These are phyloP conservation scores for Lactarius deliciosus DNA, from an alignment of 768 basidiomycete species.

Conservation along the genomic window DNA sequence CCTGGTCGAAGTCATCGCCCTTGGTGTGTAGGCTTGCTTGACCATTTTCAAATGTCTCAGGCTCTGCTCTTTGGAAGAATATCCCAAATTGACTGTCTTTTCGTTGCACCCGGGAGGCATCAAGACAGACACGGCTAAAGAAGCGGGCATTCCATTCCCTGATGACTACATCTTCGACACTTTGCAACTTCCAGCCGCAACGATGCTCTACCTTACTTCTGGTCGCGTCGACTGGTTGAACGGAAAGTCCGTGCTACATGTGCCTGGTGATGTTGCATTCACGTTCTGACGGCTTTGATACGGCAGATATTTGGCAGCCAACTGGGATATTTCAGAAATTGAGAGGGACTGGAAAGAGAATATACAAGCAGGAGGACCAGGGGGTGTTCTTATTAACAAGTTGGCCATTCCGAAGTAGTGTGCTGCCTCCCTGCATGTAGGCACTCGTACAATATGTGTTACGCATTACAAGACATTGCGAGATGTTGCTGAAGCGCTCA, in stretches of 20 bases:
- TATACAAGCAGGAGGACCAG: background rate
- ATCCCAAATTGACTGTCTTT: background rate
- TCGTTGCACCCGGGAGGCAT: background rate
- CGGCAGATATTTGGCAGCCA: background rate
- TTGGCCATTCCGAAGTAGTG: background rate
- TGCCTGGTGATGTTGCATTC: background rate
- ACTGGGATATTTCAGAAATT: background rate
- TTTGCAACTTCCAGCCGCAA: background rate
- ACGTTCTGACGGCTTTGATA: background rate
- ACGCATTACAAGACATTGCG: too few relatives aligned
- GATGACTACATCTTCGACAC: background rate
- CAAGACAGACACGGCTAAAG: background rate
- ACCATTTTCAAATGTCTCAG: background rate
- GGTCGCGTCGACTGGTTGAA: background rate
- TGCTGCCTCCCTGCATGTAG: too few relatives aligned
- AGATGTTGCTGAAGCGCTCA: too few relatives aligned
- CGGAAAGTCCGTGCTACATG: slow-evolving; percentile 1
- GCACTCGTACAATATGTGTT: too few relatives aligned
- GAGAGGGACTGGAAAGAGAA: background rate
- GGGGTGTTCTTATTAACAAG: background rate
- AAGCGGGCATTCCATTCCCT: background rate
- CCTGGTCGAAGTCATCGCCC: too few relatives aligned
- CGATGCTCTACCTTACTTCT: slow-evolving; percentile 13
- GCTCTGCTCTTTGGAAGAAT: background rate
- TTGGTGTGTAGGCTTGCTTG: background rate